Conservation (phyloP, 73 alveolate genomes). For the Uronychia setigera region DNA sequence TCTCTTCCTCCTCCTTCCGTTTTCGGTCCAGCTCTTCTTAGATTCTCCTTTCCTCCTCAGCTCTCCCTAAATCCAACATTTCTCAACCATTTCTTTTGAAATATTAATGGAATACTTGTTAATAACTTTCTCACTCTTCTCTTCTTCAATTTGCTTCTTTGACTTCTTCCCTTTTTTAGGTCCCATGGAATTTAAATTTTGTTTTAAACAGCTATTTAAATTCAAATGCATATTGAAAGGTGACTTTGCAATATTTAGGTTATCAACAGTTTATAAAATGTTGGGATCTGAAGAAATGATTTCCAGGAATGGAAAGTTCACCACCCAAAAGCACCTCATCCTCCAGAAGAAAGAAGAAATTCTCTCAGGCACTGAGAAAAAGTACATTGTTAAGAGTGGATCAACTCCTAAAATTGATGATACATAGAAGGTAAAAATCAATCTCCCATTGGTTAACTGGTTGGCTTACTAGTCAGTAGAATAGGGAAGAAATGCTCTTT, state of each 20-base stretch:
- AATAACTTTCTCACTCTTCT: slow-evolving; percentile 23
- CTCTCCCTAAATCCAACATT: slow-evolving; percentile 60
- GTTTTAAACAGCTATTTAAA: no score
- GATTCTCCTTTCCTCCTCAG: slow-evolving; percentile 41
- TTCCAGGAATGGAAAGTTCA: slow-evolving; percentile 61
- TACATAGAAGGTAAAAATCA: no score
- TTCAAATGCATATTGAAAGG: no score
- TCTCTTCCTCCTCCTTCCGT: slow-evolving; percentile 67
- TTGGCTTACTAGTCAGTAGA: no score
- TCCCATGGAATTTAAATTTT: no score
- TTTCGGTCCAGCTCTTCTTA: slow-evolving; percentile 47
- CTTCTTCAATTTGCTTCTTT: slow-evolving; percentile 72
- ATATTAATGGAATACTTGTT: slow-evolving; percentile 34
- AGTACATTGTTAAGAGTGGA: slow-evolving; percentile 19
- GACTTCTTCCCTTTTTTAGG: slow-evolving; percentile 62
- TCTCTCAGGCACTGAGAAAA: slow-evolving; percentile 24
- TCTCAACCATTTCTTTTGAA: slow-evolving; percentile 64
- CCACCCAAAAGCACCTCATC: slow-evolving; percentile 50
- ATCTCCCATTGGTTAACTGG: no score
- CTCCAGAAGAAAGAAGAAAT: slow-evolving; percentile 52
- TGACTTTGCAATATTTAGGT: no score
- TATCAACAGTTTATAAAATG: no score
- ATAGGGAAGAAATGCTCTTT: not conserved
- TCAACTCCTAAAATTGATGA: no score
- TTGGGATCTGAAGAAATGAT: no score